A percentile compares a stretch with the other conserved stretches of the same genome.
Evolutionary conservation across 2,329 filamentous ascomycete genomes (phyloP).

Genomic region (Trichoderma harzianum): DNA sequence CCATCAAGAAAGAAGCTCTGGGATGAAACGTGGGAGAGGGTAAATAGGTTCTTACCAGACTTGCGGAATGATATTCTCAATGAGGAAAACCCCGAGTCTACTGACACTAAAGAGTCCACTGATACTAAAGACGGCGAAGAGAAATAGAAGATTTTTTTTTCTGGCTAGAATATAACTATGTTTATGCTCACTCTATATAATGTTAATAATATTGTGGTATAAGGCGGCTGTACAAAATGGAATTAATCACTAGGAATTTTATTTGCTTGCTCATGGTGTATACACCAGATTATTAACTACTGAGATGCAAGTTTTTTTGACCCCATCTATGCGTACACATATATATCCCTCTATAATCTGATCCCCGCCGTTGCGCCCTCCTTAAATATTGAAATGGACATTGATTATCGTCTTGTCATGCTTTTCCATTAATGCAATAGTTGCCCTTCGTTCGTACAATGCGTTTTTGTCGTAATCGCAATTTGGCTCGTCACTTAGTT

Average conservation of each 20-base stretch:
- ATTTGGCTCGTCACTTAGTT: not conserved
- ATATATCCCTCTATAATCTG: not conserved
- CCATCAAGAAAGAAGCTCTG: conserved; percentile 54
- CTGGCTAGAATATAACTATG: not conserved
- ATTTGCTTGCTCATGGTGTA: not conserved
- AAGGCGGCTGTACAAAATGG: not conserved
- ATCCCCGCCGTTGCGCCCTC: not conserved
- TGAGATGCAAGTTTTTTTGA: not conserved
- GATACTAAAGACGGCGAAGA: not conserved
- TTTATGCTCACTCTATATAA: not conserved
- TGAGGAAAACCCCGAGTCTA: not conserved
- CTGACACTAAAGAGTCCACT: not conserved
- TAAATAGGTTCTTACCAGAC: conserved; percentile 63
- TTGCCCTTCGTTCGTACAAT: not conserved
- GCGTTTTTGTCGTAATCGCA: not conserved
- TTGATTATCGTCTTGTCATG: not conserved
- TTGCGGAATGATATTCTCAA: conserved; percentile 45
- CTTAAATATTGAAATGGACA: not conserved
- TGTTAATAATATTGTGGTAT: not conserved
- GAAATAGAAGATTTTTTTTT: not conserved
- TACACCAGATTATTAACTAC: not conserved
- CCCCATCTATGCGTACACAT: not conserved
- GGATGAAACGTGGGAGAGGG: conserved; percentile 63
- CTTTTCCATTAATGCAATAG: not conserved
- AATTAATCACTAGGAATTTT: not conserved